Evolutionary conservation across 257 asterid species (phyloP).

Genomic region (Salvia splendens): DNA sequence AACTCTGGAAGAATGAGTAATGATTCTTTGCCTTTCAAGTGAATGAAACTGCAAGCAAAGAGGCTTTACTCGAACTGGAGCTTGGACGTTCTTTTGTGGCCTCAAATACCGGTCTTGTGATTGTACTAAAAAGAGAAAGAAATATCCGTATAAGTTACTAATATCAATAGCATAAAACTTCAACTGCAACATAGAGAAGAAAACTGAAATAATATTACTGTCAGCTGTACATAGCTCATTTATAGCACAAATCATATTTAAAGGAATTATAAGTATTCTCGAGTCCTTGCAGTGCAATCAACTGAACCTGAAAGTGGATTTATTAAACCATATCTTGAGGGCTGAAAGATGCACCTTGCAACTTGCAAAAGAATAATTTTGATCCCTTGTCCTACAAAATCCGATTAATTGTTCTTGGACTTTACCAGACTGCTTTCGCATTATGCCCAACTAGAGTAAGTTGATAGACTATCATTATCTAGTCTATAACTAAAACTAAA

Average conservation of each 20-base stretch:
- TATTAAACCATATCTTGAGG: background rate
- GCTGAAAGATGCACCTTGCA: background rate
- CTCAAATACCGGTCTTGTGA: conserved; percentile 36
- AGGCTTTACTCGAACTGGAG: conserved; percentile 43
- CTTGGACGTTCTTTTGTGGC: conserved; percentile 36
- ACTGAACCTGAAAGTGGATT: conserved; percentile 10
- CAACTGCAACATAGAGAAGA: background rate
- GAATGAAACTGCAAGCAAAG: conserved; percentile 40
- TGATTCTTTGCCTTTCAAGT: conserved; percentile 33
- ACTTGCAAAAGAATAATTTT: background rate
- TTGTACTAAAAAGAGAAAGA: conserved; percentile 37
- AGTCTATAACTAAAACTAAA: background rate
- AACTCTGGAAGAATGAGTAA: conserved; percentile 33
- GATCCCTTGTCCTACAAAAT: background rate
- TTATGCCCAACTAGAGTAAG: background rate
- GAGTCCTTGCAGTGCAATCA: conserved; percentile 15
- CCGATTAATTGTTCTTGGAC: background rate
- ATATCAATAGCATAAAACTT: conserved; percentile 7
- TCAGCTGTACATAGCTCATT: conserved; percentile 1
- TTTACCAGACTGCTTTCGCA: background rate
- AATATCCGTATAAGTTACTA: conserved; percentile 11
- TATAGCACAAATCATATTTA: background rate
- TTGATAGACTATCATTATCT: background rate
- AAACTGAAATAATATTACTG: background rate
- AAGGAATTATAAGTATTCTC: background rate